phyloP scores from a whole-genome alignment of 371 early-diverging fungal species.

The Fennellomyces sp. region DNA sequence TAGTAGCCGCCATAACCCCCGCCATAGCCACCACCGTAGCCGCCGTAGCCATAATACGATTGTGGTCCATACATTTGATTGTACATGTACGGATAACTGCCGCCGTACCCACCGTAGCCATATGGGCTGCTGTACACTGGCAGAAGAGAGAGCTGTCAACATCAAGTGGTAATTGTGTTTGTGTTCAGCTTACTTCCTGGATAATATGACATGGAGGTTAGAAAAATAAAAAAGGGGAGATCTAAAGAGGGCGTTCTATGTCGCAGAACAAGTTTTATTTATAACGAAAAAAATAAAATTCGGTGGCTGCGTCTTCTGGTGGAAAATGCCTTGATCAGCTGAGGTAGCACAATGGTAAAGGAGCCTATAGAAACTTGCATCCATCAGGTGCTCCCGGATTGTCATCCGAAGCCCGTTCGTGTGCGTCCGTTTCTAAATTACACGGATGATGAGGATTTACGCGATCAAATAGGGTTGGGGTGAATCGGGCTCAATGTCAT shows the following conservation, averaged over 20 bases:
- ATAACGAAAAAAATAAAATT: not conserved
- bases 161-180: not conserved
- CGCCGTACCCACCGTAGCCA: constrained; percentile 1
- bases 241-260: not conserved
- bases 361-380: not conserved
- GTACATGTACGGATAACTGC: constrained; percentile 16
- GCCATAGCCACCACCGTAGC: constrained; percentile 1
- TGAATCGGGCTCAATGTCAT: too few relatives aligned
- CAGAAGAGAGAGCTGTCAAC: not conserved
- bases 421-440: not conserved
- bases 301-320: too few relatives aligned
- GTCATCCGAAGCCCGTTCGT: not conserved
- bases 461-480: not conserved
- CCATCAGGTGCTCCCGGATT: not conserved
- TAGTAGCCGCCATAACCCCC: constrained; percentile 14
- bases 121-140: constrained; percentile 6
- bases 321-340: too few relatives aligned
- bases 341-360: not conserved
- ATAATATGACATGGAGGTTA: constrained; percentile 11
- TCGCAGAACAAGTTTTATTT: not conserved
- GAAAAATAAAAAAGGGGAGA: not conserved
- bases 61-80: constrained; percentile 7
- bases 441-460: not conserved
- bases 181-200: constrained; percentile 3
- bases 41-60: constrained; percentile 7